These are phyloP conservation scores for Isochrysis galbana DNA, from an alignment of 78 protist species.

Conservation along the genomic window DNA sequence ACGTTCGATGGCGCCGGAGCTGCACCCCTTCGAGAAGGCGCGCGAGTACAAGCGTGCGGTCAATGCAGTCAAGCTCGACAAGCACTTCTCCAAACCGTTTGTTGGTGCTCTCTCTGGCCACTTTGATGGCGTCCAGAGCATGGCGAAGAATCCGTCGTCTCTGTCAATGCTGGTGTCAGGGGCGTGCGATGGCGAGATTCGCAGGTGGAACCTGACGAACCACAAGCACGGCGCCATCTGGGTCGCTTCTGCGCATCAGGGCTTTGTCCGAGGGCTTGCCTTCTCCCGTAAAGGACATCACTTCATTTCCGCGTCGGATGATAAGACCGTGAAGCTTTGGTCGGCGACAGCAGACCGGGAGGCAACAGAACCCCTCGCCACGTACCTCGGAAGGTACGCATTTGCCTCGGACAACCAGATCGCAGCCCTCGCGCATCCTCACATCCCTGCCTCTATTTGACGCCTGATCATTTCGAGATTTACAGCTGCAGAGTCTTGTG, in stretches of 20 bases:
- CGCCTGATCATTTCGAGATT: too few species aligned
- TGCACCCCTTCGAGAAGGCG: conserved; percentile 90
- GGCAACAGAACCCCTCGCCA: neutral
- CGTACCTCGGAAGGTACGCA: neutral
- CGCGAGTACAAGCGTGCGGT: conserved; percentile 83
- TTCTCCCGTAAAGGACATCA: conserved; percentile 57
- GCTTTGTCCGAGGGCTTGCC: conserved; percentile 80
- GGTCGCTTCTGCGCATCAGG: conserved; percentile 65
- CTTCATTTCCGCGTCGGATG: conserved; percentile 67
- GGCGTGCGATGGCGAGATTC: conserved; percentile 53
- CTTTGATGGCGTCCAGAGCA: conserved; percentile 65
- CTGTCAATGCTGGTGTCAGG: conserved; percentile 30
- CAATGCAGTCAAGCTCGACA: conserved; percentile 85
- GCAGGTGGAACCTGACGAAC: neutral
- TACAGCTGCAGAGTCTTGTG: too few species aligned
- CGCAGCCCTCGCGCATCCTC: too few species aligned
- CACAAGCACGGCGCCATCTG: neutral
- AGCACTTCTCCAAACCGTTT: conserved; percentile 92
- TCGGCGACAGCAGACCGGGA: neutral
- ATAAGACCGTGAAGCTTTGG: conserved; percentile 83
- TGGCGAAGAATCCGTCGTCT: conserved; percentile 33
- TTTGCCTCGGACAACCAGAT: neutral
- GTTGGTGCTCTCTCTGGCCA: conserved; percentile 81
- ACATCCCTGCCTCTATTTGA: too few species aligned
- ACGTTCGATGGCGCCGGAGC: conserved; percentile 77